phyloP scores from a whole-genome alignment of 805 yeast genomes.

The Ogataea ramenticola region DNA sequence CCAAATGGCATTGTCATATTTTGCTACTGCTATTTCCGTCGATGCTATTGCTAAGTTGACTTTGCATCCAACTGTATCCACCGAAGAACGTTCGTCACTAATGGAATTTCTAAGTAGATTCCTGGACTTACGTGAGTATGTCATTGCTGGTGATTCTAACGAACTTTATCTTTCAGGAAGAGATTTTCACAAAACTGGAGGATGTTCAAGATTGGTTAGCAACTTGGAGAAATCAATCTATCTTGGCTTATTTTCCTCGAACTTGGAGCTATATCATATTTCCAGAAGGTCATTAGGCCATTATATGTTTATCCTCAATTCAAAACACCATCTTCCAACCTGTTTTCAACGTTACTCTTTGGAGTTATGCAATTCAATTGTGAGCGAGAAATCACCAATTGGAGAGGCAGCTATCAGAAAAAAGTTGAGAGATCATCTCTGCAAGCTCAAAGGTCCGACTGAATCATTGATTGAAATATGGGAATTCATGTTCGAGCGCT shows the following conservation, averaged over 20 bases:
- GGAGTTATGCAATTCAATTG: conserved; percentile 35
- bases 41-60: conserved; percentile 27
- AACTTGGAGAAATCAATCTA: conserved; percentile 45
- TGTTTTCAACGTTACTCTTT: conserved; percentile 25
- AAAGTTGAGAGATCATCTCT: conserved; percentile 41
- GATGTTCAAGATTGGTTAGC: conserved; percentile 28
- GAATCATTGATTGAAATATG: conserved; percentile 34
- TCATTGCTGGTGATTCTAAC: conserved; percentile 1
- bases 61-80: conserved; percentile 11
- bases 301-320: conserved; percentile 15
- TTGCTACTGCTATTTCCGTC: conserved; percentile 31
- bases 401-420: conserved; percentile 73
- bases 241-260: conserved; percentile 44
- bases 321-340: conserved; percentile 11
- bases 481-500: conserved; percentile 35
- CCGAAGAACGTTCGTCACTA: conserved; percentile 21
- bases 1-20: conserved; percentile 27
- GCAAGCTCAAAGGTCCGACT: conserved; percentile 26
- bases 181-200: conserved; percentile 13
- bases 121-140: conserved; percentile 25
- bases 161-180: background rate
- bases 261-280: conserved; percentile 39
- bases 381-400: conserved; percentile 53
- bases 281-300: conserved; percentile 34
- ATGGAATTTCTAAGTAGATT: conserved; percentile 32